Conservation (phyloP, 2,329 filamentous ascomycete genomes). For the Colletotrichum simmondsii region DNA sequence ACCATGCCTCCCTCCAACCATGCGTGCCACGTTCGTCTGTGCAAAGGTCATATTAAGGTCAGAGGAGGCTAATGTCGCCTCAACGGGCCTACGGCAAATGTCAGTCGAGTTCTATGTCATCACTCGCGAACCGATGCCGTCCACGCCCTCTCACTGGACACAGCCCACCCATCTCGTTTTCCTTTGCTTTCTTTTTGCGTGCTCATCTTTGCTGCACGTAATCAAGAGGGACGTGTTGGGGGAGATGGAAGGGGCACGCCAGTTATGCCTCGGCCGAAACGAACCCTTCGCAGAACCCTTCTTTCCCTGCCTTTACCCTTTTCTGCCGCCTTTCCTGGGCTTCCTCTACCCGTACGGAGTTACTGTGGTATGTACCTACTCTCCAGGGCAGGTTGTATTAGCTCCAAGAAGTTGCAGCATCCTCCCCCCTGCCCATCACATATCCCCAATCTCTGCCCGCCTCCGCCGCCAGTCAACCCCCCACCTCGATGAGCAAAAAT, state of each 20-base stretch:
- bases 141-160: neutral
- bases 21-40: neutral
- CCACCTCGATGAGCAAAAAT: neutral
- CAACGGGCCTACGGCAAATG: slow-evolving; percentile 7
- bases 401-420: neutral
- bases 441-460: neutral
- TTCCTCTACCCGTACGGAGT: neutral
- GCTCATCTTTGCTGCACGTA: slow-evolving; percentile 30
- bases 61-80: neutral
- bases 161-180: neutral
- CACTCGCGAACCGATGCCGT: neutral
- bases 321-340: too few species aligned
- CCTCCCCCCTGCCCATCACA: neutral
- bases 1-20: neutral
- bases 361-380: too few species aligned
- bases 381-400: neutral
- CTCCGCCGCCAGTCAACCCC: too few species aligned
- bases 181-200: slow-evolving; percentile 31
- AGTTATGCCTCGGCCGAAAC: slow-evolving; percentile 1
- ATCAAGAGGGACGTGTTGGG: neutral
- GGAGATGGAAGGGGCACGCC: neutral
- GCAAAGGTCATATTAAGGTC: slow-evolving; percentile 6
- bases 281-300: neutral
- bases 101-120: slow-evolving; percentile 32
- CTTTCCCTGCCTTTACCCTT: neutral